Evolutionary conservation across 306 rosid genomes (phyloP).

Genomic region (Vicia sativa): DNA sequence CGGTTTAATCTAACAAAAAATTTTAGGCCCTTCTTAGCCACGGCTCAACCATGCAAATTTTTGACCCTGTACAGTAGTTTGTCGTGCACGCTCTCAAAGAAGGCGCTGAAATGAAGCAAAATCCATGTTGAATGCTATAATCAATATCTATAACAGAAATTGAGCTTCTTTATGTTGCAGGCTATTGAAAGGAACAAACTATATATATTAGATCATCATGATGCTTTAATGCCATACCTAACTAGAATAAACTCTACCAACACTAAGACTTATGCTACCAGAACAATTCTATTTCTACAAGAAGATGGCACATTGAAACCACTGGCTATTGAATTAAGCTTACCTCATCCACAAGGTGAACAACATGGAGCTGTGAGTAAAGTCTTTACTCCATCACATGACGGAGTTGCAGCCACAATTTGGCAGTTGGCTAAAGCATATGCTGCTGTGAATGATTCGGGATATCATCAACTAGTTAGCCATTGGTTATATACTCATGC

Average conservation of each 20-base stretch:
- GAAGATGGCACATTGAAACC: conserved; percentile 83
- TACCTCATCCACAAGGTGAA: conserved; percentile 89
- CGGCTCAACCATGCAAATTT: too few species aligned
- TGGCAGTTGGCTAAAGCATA: conserved; percentile 98
- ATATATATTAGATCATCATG: conserved; percentile 86
- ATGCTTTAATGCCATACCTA: conserved; percentile 77
- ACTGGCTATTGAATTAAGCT: conserved; percentile 84
- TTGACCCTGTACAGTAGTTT: too few species aligned
- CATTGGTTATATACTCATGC: conserved; percentile 97
- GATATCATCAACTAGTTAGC: conserved; percentile 90
- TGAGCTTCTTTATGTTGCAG: conserved; percentile 41
- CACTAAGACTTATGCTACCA: conserved; percentile 77
- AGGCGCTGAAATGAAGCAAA: background rate
- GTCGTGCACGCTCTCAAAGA: too few species aligned
- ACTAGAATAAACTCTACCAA: conserved; percentile 76
- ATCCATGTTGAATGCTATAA: conserved; percentile 2
- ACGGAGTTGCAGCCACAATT: conserved; percentile 63
- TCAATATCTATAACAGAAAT: conserved; percentile 1
- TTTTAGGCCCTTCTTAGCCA: too few species aligned
- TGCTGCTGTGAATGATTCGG: conserved; percentile 88
- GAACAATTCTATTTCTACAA: conserved; percentile 80
- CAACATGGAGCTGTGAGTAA: conserved; percentile 71
- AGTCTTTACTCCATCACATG: conserved; percentile 68
- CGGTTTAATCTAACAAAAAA: too few species aligned
- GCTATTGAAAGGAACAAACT: conserved; percentile 66